A percentile compares a stretch with the other conserved stretches of the same genome.
Conservation (phyloP, 345 rosid genomes). For the Syzygium oleosum region DNA sequence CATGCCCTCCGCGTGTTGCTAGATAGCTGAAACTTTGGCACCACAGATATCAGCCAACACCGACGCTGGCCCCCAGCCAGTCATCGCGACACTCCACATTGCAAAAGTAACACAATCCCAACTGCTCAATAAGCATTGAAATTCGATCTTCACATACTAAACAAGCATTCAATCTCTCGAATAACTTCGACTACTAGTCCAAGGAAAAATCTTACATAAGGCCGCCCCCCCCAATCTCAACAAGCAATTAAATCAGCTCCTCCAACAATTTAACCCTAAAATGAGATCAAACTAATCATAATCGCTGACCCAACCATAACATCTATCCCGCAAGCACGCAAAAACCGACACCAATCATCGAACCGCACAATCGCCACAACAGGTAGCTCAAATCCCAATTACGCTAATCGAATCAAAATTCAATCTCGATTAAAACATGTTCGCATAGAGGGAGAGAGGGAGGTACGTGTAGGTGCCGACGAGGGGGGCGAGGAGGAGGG, state of each 20-base stretch:
- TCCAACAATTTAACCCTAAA: not conserved
- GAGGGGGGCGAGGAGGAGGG: slow-evolving; percentile 58
- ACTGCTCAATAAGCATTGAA: not conserved
- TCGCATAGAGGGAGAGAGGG: not conserved
- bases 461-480: slow-evolving; percentile 54
- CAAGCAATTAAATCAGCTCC: not conserved
- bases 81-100: not conserved
- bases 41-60: not conserved
- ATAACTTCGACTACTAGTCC: not conserved
- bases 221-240: not conserved
- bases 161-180: not conserved
- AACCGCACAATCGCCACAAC: not conserved
- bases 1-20: fast-evolving
- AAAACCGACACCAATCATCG: not conserved
- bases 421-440: not conserved
- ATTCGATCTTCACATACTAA: not conserved
- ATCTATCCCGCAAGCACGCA: not conserved
- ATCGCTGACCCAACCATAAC: not conserved
- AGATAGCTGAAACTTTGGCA: not conserved
- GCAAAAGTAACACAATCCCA: not conserved
- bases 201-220: not conserved
- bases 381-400: not conserved
- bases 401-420: not conserved
- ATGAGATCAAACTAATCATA: not conserved
- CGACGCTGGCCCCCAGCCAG: not conserved